Evolutionary conservation across 192 early-diverging fungal genomes (phyloP), one percentile per base, ranked within the genome.

Genomic region (Phycomyces nitens): DNA sequence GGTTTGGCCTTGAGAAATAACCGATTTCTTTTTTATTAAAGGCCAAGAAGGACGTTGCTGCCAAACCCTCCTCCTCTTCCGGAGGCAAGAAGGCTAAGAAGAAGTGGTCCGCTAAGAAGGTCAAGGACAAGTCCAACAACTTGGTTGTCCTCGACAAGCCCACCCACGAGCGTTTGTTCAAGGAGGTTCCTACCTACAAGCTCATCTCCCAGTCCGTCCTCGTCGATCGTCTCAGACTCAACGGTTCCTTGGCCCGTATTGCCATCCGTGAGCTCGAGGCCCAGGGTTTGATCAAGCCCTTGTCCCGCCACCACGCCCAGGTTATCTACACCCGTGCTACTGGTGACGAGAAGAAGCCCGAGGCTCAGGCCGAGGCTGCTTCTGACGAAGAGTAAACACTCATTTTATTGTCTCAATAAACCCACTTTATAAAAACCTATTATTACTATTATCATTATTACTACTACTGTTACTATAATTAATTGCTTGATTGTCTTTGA

Each of bases 71-170:
- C 62, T 78, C 81, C 71, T 83, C 74, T 27, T 77, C 75, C 69
- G 84, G 77, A 78, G 84, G 77, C 69, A 85, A 85, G 75, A 83
- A 83, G 75, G 79, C 75, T 65, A 83, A 67, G 67, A 69, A 69
- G 96, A 99, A 99, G 92, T 99, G 97, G 97, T 99, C 97, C 66
- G 95, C 94, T 88, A 93, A 92, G 74, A 96, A 96, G 88, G 93
- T 95, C 64, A 97, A 98, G 94, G 97, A 99, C 79, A 98, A 98
- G 92, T 91, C 96, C 78, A 97, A 99, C 92, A 98, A 99, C 90
- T 84, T 91, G 77, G 96, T 99, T 73, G 79, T 90, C 79, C 92
- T 99, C 73, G 92, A 97, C 84, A 93, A 95, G 80, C 77, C 92
- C 69, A 98, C 96, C 67, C 95, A 96, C 76, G 96, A 97, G 72